These are phyloP conservation scores for Dryadomyces quercus-mongolicae DNA, from an alignment of 2,329 filamentous ascomycete species.

Conservation along the genomic window DNA sequence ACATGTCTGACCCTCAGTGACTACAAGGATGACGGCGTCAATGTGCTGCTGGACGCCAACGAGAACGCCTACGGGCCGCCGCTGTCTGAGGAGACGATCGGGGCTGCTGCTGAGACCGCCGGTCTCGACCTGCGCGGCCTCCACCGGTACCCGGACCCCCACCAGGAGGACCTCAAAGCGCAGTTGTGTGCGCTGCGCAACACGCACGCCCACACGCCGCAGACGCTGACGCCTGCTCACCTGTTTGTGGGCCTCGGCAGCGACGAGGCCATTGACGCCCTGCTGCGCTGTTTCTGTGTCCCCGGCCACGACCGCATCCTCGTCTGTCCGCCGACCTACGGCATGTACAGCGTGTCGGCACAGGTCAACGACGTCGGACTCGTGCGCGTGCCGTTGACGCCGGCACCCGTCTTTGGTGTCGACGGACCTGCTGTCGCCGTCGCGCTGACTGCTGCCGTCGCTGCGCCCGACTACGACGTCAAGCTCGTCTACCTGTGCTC, in stretches of 20 bases:
- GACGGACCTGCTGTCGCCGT: slow-evolving; percentile 57
- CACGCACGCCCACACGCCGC: slow-evolving; percentile 65
- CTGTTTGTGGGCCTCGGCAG: slow-evolving; percentile 92
- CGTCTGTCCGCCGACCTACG: slow-evolving; percentile 92
- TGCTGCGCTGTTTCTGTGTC: slow-evolving; percentile 85
- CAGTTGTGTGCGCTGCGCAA: slow-evolving; percentile 80
- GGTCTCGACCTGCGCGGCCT: slow-evolving; percentile 66
- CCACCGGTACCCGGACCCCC: slow-evolving; percentile 92
- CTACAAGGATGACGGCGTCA: slow-evolving; percentile 97
- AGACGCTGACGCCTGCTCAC: slow-evolving; percentile 64
- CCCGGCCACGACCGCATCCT: slow-evolving; percentile 84
- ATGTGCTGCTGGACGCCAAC: slow-evolving; percentile 92
- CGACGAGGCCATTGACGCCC: slow-evolving; percentile 91
- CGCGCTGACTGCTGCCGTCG: slow-evolving; percentile 30
- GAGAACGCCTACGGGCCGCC: slow-evolving; percentile 93
- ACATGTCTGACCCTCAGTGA: slow-evolving; percentile 46
- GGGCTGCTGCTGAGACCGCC: slow-evolving; percentile 57
- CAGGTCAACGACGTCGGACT: slow-evolving; percentile 86
- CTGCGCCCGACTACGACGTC: slow-evolving; percentile 39
- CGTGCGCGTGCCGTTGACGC: slow-evolving; percentile 72
- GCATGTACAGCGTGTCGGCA: slow-evolving; percentile 94
- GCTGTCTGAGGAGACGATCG: slow-evolving; percentile 62
- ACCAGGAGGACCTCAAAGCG: slow-evolving; percentile 80
- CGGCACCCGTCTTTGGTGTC: slow-evolving; percentile 60
- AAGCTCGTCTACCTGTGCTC: slow-evolving; percentile 91